Percentiles rank a stretch among this genome's conserved stretches.
phyloP scores from a whole-genome alignment of 2,329 filamentous ascomycete genomes.

The Venturia carpophila region DNA sequence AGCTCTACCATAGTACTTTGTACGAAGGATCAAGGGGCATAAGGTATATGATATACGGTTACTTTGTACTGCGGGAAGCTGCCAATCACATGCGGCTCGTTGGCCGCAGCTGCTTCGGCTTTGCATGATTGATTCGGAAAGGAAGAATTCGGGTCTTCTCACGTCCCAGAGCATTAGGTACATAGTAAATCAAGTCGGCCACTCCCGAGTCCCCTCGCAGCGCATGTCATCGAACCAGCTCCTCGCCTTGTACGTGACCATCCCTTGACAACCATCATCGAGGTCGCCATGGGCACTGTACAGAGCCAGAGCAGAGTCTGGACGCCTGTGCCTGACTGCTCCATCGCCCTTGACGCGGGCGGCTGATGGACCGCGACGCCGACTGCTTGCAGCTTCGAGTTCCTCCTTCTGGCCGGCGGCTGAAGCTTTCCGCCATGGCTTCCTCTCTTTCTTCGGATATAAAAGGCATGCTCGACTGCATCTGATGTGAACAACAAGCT shows the following conservation, averaged over 20 bases:
- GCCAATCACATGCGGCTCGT: too few relatives aligned
- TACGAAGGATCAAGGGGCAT: too few relatives aligned
- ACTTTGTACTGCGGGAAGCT: too few relatives aligned
- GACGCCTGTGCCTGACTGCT: not conserved
- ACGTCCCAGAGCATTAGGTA: not conserved
- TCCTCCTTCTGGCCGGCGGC: constrained; percentile 1
- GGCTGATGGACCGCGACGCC: not conserved
- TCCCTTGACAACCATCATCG: not conserved
- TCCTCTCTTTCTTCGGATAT: not conserved
- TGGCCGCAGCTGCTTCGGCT: not conserved
- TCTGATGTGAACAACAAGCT: not conserved
- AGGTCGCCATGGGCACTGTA: not conserved
- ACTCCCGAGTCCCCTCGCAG: not conserved
- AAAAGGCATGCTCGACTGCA: not conserved
- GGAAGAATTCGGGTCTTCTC: not conserved
- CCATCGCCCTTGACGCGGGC: not conserved
- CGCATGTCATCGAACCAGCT: not conserved
- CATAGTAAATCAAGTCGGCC: not conserved
- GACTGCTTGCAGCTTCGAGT: not conserved
- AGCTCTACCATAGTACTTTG: too few relatives aligned
- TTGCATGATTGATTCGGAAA: not conserved
- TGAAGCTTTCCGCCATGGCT: not conserved
- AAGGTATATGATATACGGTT: too few relatives aligned
- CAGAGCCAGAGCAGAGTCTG: not conserved
- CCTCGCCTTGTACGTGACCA: not conserved